Evolutionary conservation across 305 asterid species (phyloP).

Genomic region (Striga hermonthica): DNA sequence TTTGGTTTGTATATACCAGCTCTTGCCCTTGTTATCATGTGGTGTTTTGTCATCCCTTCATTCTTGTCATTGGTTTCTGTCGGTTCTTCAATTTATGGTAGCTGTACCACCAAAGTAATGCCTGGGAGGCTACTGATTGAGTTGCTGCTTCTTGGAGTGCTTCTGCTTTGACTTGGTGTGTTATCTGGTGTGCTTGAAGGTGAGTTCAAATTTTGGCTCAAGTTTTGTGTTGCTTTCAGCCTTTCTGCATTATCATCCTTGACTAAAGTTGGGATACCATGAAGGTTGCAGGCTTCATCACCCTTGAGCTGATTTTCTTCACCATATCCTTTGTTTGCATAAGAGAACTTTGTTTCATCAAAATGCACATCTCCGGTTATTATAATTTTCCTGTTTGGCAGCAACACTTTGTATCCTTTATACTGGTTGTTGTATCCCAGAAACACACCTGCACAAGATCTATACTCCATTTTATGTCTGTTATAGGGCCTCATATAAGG

Average conservation of each 20-base stretch:
- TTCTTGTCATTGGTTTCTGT: background rate
- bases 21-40: background rate
- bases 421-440: background rate
- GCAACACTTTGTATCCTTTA: background rate
- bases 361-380: background rate
- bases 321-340: background rate
- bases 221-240: too few relatives aligned
- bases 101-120: background rate
- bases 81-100: too few relatives aligned
- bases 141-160: too few relatives aligned
- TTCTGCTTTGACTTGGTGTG: too few relatives aligned
- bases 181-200: too few relatives aligned
- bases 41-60: background rate
- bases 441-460: background rate
- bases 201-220: too few relatives aligned
- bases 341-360: background rate
- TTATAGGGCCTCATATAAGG: background rate
- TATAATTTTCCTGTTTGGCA: background rate
- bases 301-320: too few relatives aligned
- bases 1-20: background rate
- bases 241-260: too few relatives aligned
- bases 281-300: too few relatives aligned
- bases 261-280: too few relatives aligned
- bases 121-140: background rate
- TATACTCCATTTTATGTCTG: background rate